phyloP scores from a whole-genome alignment of 371 early-diverging fungal species.

The Mortierella sp. region DNA sequence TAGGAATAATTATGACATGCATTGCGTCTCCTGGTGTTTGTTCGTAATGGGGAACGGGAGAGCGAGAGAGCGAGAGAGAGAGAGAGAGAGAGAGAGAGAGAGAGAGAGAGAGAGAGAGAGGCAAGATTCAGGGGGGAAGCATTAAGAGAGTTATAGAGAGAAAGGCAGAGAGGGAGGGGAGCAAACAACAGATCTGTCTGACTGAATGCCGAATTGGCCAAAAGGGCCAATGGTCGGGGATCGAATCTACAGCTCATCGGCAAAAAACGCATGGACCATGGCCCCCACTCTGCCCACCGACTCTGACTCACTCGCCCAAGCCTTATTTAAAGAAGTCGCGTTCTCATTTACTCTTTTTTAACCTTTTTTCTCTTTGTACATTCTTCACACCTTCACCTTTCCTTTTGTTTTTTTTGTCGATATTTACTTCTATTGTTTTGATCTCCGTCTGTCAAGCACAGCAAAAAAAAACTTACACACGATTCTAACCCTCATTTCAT shows the following conservation, averaged over 20 bases:
- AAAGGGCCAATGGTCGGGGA: not conserved
- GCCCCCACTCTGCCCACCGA: constrained; percentile 2
- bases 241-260: not conserved
- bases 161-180: not conserved
- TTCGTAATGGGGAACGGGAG: not conserved
- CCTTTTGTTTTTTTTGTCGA: not conserved
- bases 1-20: not conserved
- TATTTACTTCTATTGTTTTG: not conserved
- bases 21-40: no score
- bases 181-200: not conserved
- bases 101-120: not conserved
- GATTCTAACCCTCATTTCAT: not conserved
- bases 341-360: not conserved
- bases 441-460: not conserved
- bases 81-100: not conserved
- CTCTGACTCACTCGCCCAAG: not conserved
- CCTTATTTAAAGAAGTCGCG: not conserved
- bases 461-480: not conserved
- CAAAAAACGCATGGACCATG: constrained; percentile 1
- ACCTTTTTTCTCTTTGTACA: not conserved
- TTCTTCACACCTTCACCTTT: not conserved
- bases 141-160: not conserved
- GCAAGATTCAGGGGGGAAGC: not conserved
- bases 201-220: not conserved
- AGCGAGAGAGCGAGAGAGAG: not conserved